phyloP scores from a whole-genome alignment of 1,284 basidiomycete genomes.

The Boletus mariae region DNA sequence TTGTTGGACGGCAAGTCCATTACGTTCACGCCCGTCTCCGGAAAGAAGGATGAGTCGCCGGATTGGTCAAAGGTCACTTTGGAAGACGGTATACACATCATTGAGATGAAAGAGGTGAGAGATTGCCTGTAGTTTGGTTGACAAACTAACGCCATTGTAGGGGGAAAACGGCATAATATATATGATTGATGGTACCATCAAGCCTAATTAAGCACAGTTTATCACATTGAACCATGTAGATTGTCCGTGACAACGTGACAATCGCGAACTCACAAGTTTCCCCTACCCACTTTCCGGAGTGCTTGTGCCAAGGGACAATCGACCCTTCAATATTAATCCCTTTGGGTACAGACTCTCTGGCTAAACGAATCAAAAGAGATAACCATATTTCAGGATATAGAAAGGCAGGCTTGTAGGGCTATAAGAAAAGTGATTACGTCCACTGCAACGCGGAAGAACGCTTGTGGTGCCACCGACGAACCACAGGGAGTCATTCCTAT shows the following conservation, averaged over 20 bases:
- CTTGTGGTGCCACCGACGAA: neutral
- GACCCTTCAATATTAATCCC: no score
- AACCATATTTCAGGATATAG: neutral
- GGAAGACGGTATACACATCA: slow-evolving; percentile 50
- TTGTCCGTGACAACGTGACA: neutral
- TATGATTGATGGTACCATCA: slow-evolving; percentile 63
- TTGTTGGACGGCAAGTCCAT: slow-evolving; percentile 54
- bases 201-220: slow-evolving; percentile 12
- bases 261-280: neutral
- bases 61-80: slow-evolving; percentile 58
- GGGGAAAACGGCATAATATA: slow-evolving; percentile 68
- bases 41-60: slow-evolving; percentile 35
- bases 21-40: slow-evolving; percentile 41
- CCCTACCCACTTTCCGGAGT: neutral
- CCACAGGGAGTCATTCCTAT: neutral
- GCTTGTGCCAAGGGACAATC: neutral
- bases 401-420: no score
- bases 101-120: slow-evolving; percentile 41
- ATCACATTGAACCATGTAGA: neutral
- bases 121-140: neutral
- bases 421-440: neutral
- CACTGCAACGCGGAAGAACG: neutral
- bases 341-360: neutral
- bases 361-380: neutral
- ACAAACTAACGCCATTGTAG: slow-evolving; percentile 34